Conservation (phyloP, 768 basidiomycete genomes). For the Mycena galericulata region DNA sequence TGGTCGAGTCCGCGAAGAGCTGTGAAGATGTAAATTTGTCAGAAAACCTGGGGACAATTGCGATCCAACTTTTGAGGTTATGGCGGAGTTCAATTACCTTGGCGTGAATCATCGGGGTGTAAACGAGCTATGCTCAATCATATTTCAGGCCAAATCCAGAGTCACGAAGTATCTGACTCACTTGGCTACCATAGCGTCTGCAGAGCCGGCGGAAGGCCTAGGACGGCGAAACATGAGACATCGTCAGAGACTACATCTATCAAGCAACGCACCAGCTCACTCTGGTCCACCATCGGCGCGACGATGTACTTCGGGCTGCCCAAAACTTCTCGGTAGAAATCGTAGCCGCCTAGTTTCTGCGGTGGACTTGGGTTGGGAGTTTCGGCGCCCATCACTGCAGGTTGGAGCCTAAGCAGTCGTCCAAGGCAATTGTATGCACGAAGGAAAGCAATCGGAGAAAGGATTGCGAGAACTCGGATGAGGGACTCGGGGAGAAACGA, state of each 20-base stretch:
- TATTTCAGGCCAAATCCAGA: constrained; percentile 35
- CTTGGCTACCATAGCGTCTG: constrained; percentile 85
- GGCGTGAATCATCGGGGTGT: constrained; percentile 99
- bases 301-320: constrained; percentile 91
- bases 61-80: not conserved
- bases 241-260: not conserved
- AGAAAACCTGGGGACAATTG: not conserved
- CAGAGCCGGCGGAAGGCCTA: constrained; percentile 93
- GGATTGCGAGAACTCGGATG: not conserved
- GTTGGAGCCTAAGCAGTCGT: constrained; percentile 4
- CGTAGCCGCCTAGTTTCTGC: constrained; percentile 77
- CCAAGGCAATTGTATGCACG: not conserved
- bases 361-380: not conserved
- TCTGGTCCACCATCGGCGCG: constrained; percentile 99
- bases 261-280: constrained; percentile 80
- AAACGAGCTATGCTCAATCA: constrained; percentile 69
- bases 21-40: constrained; percentile 37
- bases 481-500: not conserved
- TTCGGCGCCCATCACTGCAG: constrained; percentile 14
- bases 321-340: constrained; percentile 83
- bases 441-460: constrained; percentile 12
- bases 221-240: not conserved
- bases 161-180: constrained; percentile 44
- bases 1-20: constrained; percentile 71
- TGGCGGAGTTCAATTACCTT: constrained; percentile 58